Conservation (phyloP, 2,329 filamentous ascomycete genomes). For the Pseudogymnoascus sp. region DNA sequence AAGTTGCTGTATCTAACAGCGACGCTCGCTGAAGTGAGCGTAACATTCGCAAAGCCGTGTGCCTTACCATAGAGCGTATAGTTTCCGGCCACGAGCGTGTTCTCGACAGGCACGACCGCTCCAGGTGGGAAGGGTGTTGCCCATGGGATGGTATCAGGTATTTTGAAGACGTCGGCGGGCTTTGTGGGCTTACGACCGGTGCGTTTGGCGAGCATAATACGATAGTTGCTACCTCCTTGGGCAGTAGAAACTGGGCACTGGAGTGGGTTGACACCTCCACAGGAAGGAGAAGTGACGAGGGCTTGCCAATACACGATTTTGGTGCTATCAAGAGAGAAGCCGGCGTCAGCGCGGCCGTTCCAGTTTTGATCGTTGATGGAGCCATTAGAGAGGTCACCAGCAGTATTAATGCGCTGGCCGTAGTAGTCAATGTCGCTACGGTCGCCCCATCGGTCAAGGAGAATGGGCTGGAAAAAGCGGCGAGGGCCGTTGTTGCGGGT, state of each 20-base stretch:
- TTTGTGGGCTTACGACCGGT: conserved; percentile 25
- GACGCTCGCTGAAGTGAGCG: conserved; percentile 17
- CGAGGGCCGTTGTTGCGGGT: conserved; percentile 38
- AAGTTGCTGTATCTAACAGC: conserved; percentile 30
- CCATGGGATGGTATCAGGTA: conserved; percentile 29
- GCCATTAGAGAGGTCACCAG: conserved; percentile 27
- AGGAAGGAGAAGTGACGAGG: conserved; percentile 31
- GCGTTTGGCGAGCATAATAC: conserved; percentile 35
- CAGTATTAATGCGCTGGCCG: conserved; percentile 36
- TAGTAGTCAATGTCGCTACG: conserved; percentile 32
- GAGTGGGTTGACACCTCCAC: conserved; percentile 36
- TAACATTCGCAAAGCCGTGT: conserved; percentile 17
- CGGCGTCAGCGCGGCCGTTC: conserved; percentile 39
- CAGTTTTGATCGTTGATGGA: conserved; percentile 37
- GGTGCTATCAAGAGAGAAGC: conserved; percentile 34
- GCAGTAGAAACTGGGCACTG: conserved; percentile 33
- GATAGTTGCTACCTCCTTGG: conserved; percentile 30
- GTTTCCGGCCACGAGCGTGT: not conserved
- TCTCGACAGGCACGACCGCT: not conserved
- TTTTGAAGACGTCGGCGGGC: conserved; percentile 17
- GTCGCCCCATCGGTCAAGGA: conserved; percentile 37
- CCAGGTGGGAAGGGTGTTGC: conserved; percentile 26
- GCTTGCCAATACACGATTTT: conserved; percentile 36
- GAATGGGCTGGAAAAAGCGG: conserved; percentile 38
- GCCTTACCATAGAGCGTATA: conserved; percentile 18